Percentiles rank a stretch among this genome's conserved stretches.
phyloP scores from a whole-genome alignment of 352 stramenopile genomes.

The Phytophthora hibernalis region DNA sequence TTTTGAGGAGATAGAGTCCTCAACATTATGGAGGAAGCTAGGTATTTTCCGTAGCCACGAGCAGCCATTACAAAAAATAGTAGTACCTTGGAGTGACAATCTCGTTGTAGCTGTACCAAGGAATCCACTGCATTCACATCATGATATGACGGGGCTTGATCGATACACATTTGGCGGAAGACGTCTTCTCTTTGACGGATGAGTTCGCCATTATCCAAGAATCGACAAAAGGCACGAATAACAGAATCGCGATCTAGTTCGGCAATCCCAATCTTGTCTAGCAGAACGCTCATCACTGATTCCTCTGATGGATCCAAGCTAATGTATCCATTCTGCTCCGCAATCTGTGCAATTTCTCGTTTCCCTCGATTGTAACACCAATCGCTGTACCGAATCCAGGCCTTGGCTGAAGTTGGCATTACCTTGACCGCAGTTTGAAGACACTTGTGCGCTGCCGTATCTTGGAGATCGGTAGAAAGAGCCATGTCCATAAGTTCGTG shows the following conservation, averaged over 20 bases:
- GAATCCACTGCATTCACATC: conserved; percentile 30
- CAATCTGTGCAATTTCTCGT: conserved; percentile 48
- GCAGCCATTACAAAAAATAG: conserved; percentile 48
- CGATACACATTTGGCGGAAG: conserved; percentile 45
- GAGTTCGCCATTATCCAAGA: conserved; percentile 61
- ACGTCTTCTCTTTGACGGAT: conserved; percentile 42
- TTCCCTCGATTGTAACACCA: conserved; percentile 76
- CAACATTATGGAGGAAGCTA: conserved; percentile 23
- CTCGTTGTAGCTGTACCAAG: conserved; percentile 44
- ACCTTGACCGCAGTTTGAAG: conserved; percentile 47
- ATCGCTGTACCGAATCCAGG: conserved; percentile 72
- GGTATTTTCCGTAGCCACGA: conserved; percentile 53
- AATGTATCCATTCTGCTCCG: conserved; percentile 57
- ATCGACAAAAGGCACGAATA: conserved; percentile 51
- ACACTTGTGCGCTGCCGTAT: conserved; percentile 34
- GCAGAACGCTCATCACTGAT: conserved; percentile 37
- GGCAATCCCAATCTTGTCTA: conserved; percentile 50
- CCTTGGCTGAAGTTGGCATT: conserved; percentile 44
- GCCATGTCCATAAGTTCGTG: background rate
- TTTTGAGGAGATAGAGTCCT: conserved; percentile 9
- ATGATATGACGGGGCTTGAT: conserved; percentile 14
- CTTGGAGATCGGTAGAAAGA: conserved; percentile 13
- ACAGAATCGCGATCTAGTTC: conserved; percentile 44
- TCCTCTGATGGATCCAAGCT: conserved; percentile 58
- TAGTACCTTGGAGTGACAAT: conserved; percentile 44